Percentiles rank a stretch among this genome's conserved stretches.
Conservation (phyloP, 73 alveolate species). For the Paramecium sexaurelia region DNA sequence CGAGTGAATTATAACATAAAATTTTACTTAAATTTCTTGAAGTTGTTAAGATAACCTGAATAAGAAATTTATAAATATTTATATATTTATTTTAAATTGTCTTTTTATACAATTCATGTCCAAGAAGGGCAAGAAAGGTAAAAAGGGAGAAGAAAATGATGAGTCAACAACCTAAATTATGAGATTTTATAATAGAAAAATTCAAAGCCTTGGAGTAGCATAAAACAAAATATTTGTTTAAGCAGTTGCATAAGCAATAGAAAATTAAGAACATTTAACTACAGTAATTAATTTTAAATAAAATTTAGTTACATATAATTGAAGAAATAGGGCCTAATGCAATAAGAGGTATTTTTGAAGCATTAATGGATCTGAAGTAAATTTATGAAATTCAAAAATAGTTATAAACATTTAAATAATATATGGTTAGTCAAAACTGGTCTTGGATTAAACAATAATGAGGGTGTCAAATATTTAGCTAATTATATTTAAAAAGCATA, state of each 20-base stretch:
- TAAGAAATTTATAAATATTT: background rate
- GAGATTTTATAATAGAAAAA: conserved; percentile 38
- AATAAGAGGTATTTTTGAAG: conserved; percentile 60
- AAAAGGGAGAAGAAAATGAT: conserved; percentile 35
- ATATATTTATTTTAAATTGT: background rate
- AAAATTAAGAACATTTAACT: conserved; percentile 30
- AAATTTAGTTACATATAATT: conserved; percentile 52
- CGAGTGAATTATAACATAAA: too few species aligned
- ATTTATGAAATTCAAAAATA: background rate
- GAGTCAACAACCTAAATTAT: conserved; percentile 47
- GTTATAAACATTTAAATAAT: conserved; percentile 59
- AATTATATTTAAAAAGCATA: conserved; percentile 60
- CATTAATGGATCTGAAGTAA: conserved; percentile 63
- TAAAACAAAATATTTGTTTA: conserved; percentile 24
- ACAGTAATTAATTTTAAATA: background rate
- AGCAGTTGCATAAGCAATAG: conserved; percentile 54
- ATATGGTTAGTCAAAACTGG: conserved; percentile 63
- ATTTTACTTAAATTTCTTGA: background rate
- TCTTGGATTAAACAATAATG: conserved; percentile 47
- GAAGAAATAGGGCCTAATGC: conserved; percentile 64
- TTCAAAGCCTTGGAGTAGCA: conserved; percentile 36
- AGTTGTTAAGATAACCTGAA: background rate
- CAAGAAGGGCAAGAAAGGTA: conserved; percentile 55
- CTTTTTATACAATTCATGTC: conserved; percentile 14
- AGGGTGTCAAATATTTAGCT: conserved; percentile 61